These are phyloP conservation scores for Phialophora macrospora DNA, from an alignment of 2,329 filamentous ascomycete genomes.

Conservation along the genomic window DNA sequence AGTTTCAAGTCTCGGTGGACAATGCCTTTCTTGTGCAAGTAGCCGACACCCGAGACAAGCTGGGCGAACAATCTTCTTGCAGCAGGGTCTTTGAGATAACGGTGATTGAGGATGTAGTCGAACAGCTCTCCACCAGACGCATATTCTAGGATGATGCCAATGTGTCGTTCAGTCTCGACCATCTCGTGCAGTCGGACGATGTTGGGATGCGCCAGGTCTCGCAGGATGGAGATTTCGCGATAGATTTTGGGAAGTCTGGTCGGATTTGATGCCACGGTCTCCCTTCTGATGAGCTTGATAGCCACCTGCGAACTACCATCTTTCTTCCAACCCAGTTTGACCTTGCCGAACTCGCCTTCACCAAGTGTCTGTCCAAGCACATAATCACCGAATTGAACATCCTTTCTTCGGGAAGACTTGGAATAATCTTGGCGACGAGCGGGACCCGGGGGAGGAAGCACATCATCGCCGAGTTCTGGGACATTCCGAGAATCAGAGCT, in stretches of 20 bases:
- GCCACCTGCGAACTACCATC: constrained; percentile 93
- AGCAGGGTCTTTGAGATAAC: constrained; percentile 91
- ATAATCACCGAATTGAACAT: constrained; percentile 92
- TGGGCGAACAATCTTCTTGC: constrained; percentile 92
- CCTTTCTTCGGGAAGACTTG: constrained; percentile 64
- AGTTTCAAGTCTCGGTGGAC: constrained; percentile 96
- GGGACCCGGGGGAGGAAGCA: constrained; percentile 41
- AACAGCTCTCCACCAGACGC: constrained; percentile 97
- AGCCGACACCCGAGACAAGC: constrained; percentile 93
- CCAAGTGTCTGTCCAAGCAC: constrained; percentile 94
- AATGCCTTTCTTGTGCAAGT: constrained; percentile 97
- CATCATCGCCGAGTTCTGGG: constrained; percentile 49
- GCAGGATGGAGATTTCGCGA: constrained; percentile 90
- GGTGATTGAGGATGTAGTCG: constrained; percentile 95
- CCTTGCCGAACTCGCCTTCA: constrained; percentile 98
- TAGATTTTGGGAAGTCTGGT: constrained; percentile 94
- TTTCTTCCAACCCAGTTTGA: constrained; percentile 97
- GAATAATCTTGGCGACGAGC: constrained; percentile 64
- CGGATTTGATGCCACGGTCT: constrained; percentile 85
- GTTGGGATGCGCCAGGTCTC: constrained; percentile 88
- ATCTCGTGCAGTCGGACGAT: constrained; percentile 97
- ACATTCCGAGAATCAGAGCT: constrained; percentile 55
- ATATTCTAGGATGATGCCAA: constrained; percentile 97
- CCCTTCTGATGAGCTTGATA: constrained; percentile 95
- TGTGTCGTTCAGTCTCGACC: constrained; percentile 96